These are phyloP conservation scores for Papiliotrema flavescens DNA, from an alignment of 1,284 basidiomycete species.

Conservation along the genomic window DNA sequence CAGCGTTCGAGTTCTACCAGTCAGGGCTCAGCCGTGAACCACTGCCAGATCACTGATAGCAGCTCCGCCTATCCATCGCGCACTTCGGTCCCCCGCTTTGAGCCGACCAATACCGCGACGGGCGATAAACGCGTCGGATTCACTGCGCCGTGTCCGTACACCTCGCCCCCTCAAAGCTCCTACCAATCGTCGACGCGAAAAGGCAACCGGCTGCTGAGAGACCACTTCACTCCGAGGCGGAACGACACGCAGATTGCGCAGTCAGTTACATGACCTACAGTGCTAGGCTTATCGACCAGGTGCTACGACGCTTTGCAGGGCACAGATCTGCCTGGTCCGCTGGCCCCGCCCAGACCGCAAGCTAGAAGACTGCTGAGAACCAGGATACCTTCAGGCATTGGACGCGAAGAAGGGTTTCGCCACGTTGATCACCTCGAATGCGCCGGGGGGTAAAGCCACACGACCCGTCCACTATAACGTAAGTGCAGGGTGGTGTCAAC, in stretches of 20 bases:
- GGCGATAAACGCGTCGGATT: background rate
- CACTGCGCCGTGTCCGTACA: background rate
- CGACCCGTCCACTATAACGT: conserved; percentile 20
- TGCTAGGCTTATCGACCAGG: too few species aligned
- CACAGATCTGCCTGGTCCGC: too few species aligned
- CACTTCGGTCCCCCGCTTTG: too few species aligned
- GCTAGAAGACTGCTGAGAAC: too few species aligned
- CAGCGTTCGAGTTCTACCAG: background rate
- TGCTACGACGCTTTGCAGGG: too few species aligned
- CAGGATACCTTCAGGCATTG: background rate
- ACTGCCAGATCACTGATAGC: too few species aligned
- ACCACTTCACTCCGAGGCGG: conserved; percentile 1
- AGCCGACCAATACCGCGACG: too few species aligned
- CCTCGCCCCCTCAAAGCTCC: background rate
- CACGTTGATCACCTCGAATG: conserved; percentile 18
- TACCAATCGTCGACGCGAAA: conserved; percentile 2
- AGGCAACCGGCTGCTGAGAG: background rate
- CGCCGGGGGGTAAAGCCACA: conserved; percentile 13
- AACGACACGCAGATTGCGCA: background rate
- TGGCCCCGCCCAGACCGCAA: too few species aligned
- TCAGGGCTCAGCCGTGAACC: background rate
- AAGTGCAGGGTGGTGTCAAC: background rate
- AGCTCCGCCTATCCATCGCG: too few species aligned
- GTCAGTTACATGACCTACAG: background rate
- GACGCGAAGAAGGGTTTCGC: conserved; percentile 7